Percentiles rank a stretch among this genome's conserved stretches.
Conservation (phyloP, 106 monocot genomes). For the Hemerocallis citrina region DNA sequence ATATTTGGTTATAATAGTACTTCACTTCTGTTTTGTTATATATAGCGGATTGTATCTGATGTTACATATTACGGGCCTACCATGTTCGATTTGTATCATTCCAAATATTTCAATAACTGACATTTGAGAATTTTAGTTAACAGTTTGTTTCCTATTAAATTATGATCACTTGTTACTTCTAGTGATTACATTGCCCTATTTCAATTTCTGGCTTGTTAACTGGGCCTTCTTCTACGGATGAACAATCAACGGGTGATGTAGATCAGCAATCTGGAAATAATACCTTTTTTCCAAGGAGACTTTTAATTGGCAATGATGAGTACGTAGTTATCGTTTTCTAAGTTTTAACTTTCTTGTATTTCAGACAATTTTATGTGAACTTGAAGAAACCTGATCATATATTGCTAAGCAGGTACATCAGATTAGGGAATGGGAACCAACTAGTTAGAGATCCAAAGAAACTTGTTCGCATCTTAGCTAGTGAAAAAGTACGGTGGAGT, state of each 20-base stretch:
- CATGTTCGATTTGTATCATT: no score
- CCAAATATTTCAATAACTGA: no score
- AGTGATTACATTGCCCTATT: no score
- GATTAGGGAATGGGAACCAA: conserved; percentile 75
- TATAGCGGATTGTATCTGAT: no score
- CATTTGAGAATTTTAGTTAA: no score
- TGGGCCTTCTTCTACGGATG: conserved; percentile 44
- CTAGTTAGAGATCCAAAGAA: conserved; percentile 96
- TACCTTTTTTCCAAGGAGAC: conserved; percentile 55
- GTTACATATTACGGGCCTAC: no score
- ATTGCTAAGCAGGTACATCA: conserved; percentile 61
- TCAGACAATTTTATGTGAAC: background rate
- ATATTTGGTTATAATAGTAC: no score
- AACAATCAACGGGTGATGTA: conserved; percentile 14
- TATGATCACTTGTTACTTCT: no score
- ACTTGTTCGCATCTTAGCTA: conserved; percentile 80
- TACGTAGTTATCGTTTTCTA: conserved; percentile 32
- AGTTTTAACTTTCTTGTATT: background rate
- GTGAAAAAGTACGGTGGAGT: conserved; percentile 97
- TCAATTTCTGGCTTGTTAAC: background rate
- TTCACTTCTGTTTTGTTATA: no score
- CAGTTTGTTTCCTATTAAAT: no score
- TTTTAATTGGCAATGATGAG: conserved; percentile 71
- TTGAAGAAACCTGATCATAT: background rate
- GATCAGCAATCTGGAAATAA: conserved; percentile 22